These are phyloP conservation scores for Hypomyces perniciosus DNA, from an alignment of 2,329 filamentous ascomycete species.

Conservation along the genomic window DNA sequence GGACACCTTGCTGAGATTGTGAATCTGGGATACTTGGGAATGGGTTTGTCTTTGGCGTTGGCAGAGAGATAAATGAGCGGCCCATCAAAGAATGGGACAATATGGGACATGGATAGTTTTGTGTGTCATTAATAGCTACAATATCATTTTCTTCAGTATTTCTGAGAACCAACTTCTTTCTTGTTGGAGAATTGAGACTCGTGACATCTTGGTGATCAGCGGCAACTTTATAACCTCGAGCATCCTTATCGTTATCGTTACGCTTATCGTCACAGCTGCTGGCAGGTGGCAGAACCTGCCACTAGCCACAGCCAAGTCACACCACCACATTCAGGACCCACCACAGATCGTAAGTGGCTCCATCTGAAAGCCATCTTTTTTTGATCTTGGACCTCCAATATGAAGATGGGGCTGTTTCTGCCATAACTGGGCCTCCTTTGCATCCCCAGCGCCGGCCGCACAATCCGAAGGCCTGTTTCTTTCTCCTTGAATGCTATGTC, in stretches of 20 bases:
- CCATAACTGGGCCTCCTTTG: background rate
- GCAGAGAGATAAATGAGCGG: background rate
- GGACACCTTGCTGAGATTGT: too few species aligned
- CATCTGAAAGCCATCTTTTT: constrained; percentile 10
- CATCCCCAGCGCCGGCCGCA: constrained; percentile 1
- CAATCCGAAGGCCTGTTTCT: background rate
- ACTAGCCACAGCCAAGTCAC: background rate
- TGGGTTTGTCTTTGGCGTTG: background rate
- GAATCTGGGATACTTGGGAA: too few species aligned
- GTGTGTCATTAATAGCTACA: too few species aligned
- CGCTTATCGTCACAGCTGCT: background rate
- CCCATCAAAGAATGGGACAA: background rate
- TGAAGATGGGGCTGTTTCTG: constrained; percentile 9
- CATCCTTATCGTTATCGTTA: too few species aligned
- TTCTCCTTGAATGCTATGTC: constrained; percentile 10
- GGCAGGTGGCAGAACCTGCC: background rate
- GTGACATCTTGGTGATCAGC: too few species aligned
- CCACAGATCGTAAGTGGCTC: constrained; percentile 11
- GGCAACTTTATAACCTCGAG: too few species aligned
- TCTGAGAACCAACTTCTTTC: too few species aligned
- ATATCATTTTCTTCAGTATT: too few species aligned
- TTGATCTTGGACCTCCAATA: constrained; percentile 10
- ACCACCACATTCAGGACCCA: background rate
- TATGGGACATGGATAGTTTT: background rate
- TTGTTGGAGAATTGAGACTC: too few species aligned